Percentiles rank a stretch among this genome's conserved stretches.
phyloP scores from a whole-genome alignment of 805 yeast genomes.

The Nakazawaea peltata region DNA sequence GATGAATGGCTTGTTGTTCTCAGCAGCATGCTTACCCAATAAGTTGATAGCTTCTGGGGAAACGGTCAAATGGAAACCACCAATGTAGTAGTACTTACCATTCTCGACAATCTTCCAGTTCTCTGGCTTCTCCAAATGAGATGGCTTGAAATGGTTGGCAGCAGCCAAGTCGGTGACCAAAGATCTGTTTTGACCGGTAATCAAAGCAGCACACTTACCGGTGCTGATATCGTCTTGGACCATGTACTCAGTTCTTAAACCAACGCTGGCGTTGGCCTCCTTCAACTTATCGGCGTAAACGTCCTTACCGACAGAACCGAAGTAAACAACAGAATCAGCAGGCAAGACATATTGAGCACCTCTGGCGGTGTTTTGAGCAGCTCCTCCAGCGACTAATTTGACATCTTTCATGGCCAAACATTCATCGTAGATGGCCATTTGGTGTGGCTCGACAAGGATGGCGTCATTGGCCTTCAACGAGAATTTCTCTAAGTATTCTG shows the following conservation, averaged over 20 bases:
- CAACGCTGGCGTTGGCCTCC: constrained; percentile 82
- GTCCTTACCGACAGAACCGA: constrained; percentile 96
- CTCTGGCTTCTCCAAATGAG: constrained; percentile 80
- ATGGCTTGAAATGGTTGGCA: constrained; percentile 91
- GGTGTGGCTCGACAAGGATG: constrained; percentile 74
- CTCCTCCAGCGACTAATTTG: constrained; percentile 92
- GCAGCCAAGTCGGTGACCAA: constrained; percentile 95
- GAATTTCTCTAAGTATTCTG: constrained; percentile 71
- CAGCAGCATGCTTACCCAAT: constrained; percentile 90
- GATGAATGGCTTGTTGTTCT: constrained; percentile 64
- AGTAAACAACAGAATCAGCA: constrained; percentile 73
- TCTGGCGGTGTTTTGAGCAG: constrained; percentile 98
- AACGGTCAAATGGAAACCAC: constrained; percentile 99
- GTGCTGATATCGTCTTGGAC: constrained; percentile 72
- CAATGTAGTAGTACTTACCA: constrained; percentile 83
- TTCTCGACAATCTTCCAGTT: constrained; percentile 82
- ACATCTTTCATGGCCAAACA: constrained; percentile 53
- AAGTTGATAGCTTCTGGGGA: constrained; percentile 89
- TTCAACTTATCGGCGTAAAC: constrained; percentile 71
- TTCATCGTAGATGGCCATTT: constrained; percentile 81
- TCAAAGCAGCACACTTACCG: constrained; percentile 97
- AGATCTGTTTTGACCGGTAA: constrained; percentile 83
- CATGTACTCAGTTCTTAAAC: constrained; percentile 81
- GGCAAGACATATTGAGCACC: constrained; percentile 95
- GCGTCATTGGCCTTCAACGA: constrained; percentile 88